Base-by-base conservation (phyloP, 495 filamentous ascomycete species). In the Achaetomiella virescens region DNA sequence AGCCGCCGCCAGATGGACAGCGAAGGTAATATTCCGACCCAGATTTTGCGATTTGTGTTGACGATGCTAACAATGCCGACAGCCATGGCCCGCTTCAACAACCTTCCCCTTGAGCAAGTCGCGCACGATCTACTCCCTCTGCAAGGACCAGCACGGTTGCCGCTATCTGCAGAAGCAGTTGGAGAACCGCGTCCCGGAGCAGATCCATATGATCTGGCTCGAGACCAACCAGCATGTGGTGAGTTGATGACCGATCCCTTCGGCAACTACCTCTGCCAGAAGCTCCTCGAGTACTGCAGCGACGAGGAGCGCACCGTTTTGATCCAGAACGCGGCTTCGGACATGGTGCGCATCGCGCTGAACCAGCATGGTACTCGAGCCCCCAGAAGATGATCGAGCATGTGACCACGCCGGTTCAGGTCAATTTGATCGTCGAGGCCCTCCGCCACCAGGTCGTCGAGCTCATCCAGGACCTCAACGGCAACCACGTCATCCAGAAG, bases 161-260 rank as follows among this genome's bases (percentile, higher is more conserved):
- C 85, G 93, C 54, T 97, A 88, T 70, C 71, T 98, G 37, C 93
- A 98, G 75, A 91, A 95, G 76, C 93, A 96, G 72, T 75, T 98
- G n/a, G 93, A 97, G 72, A 90, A 95, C 59, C 84, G 86, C 55
- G 85, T 84, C 55, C 81, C 87, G 0, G 85, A 91, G 38, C 82
- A 92, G 59, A 81, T 97, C 21, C 84, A 93, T 63, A 82, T 93
- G 75, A 97, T 98, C 69, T 98, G 95, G 77, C 73, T 82, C 21
- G 92, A 98, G 72, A 92, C 89, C 25, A 89, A 91, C 67, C 79
- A 86, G 56, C 89, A 97, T 69, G 89, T 98, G 21, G 83, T 51
- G 93, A 97, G 76, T 78, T 98, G 57, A 98, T 98, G 93, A 97
- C 89, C 43, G 92, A 98, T 76, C 93, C 92, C 4, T 97, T 98